phyloP scores from a whole-genome alignment of 2,329 filamentous ascomycete species.

The Epichloe baconii region DNA sequence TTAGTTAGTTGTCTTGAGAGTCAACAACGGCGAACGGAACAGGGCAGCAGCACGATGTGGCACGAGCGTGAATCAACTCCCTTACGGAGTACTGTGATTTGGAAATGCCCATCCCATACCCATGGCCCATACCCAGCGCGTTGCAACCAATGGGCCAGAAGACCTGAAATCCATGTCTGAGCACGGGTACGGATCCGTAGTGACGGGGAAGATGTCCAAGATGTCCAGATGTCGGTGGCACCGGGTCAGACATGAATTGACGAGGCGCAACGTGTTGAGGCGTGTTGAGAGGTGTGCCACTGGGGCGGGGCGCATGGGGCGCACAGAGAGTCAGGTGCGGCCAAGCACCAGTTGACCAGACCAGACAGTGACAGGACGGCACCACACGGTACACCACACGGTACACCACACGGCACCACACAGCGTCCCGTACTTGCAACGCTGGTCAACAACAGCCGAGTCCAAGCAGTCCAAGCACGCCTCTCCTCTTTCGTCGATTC shows the following conservation, averaged over 20 bases:
- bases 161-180: neutral
- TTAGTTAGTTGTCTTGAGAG: too few species aligned
- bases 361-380: too few species aligned
- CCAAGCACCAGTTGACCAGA: neutral
- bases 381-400: too few species aligned
- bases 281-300: too few species aligned
- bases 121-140: too few species aligned
- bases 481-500: neutral
- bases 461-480: neutral
- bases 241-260: neutral
- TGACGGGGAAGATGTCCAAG: neutral
- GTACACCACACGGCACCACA: too few species aligned
- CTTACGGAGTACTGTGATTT: too few species aligned
- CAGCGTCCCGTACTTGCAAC: too few species aligned
- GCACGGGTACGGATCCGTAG: too few species aligned
- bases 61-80: too few species aligned
- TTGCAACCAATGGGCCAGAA: neutral
- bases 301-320: neutral
- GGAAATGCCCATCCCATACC: too few species aligned
- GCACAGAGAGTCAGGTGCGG: neutral
- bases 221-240: neutral
- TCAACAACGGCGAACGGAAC: neutral
- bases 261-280: neutral
- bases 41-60: neutral
- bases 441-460: neutral